A percentile compares a stretch with the other conserved stretches of the same genome.
Evolutionary conservation across 768 basidiomycete species (phyloP).

Genomic region (Boletus sp.): DNA sequence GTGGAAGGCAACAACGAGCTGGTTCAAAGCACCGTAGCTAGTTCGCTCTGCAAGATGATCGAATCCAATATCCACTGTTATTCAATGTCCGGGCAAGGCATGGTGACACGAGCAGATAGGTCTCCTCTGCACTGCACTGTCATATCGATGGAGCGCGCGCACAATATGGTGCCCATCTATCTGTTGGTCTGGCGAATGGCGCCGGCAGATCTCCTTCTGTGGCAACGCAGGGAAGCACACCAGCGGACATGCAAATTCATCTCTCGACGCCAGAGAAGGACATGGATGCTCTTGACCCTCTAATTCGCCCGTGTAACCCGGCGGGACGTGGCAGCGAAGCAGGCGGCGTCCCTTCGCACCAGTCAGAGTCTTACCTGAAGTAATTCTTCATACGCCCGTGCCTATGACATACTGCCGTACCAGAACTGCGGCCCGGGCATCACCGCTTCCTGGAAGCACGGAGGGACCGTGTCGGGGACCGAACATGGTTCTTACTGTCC

Average conservation of each 20-base stretch:
- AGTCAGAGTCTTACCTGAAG: conserved; percentile 7
- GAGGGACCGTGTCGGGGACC: conserved; percentile 2
- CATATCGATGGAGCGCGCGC: background rate
- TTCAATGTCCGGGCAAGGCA: conserved; percentile 5
- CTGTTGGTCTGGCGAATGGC: background rate
- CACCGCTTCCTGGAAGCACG: conserved; percentile 11
- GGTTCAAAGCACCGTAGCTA: background rate
- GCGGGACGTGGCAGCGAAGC: conserved; percentile 5
- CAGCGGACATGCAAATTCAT: background rate
- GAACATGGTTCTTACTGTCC: conserved; percentile 2
- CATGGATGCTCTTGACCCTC: conserved; percentile 1
- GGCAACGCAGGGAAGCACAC: background rate
- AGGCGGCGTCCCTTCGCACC: conserved; percentile 2
- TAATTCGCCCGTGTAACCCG: background rate
- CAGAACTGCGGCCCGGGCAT: conserved; percentile 4
- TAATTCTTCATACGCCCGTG: background rate
- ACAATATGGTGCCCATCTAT: background rate
- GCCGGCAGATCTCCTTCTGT: conserved; percentile 2
- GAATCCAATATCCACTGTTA: background rate
- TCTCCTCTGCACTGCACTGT: background rate
- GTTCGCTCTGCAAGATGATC: background rate
- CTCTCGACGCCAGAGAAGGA: background rate
- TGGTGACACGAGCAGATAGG: background rate
- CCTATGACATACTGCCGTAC: conserved; percentile 10
- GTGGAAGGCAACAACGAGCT: background rate